Base-by-base conservation (phyloP, 2,329 filamentous ascomycete species). In the Metarhizium rileyi region DNA sequence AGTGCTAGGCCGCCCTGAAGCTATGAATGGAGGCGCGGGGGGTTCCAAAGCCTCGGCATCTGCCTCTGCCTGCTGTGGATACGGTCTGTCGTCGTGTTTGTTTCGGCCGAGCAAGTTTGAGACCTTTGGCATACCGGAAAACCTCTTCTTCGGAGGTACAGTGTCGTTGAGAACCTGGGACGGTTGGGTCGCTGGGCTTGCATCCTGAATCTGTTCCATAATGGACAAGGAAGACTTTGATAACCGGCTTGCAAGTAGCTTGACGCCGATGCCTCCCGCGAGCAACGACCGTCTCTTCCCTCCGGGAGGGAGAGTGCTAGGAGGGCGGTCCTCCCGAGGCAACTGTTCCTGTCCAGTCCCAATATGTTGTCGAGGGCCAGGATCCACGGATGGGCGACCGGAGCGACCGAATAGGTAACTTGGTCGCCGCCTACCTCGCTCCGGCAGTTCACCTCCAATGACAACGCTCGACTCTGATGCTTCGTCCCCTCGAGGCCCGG, bases 261-360 rank as follows among this genome's bases (percentile, higher is more conserved):
- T 60, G 18, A 53, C 53, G 14, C 55, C 57, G 3, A 60, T 46
- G n/a, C 60, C 57, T 10, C 57, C 51, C 9, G 64, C 60, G 23
- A 74, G 65, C 47, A 73, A 66, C 2, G 69, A 67, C 28, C 61
- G 61, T 55, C 68, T 74, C 42, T 66, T 67, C 5, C 72, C 68
- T 3, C 62, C 51, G 10, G 59, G 54, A n/a, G 52, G 54, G 18
- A 59, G 54, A 12, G 59, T 54, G 9, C 51, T 54, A 12, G 59
- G 47, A 12, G 55, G 56, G 6, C 33, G 45, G 12, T 54, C 47
- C 33, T 56, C 55, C 25, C 45, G 46, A 4, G 14, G 9, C 14
- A 55, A 50, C 14, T 54, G 55, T 23, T 51, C 44, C 4, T 54
- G 48, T 18, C 36, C 42, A n/a, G 35, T 22, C 9, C 28, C 22